phyloP scores from a whole-genome alignment of 106 monocot species.

The Acorus gramineus region DNA sequence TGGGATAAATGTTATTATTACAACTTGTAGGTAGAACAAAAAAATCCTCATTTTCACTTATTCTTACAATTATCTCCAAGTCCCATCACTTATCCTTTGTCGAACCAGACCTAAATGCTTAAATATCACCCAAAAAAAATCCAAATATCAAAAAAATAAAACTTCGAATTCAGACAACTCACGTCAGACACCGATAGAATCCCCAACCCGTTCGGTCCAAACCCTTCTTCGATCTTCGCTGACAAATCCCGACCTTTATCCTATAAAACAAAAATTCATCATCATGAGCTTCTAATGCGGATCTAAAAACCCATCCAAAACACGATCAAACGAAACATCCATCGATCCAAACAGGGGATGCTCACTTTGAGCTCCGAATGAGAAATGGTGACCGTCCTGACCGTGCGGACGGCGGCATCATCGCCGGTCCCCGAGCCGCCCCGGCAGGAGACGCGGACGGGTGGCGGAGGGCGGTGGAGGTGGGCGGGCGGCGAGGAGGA shows the following conservation, averaged over 20 bases:
- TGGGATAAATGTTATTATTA: no score
- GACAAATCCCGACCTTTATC: slow-evolving; percentile 59
- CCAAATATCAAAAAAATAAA: background rate
- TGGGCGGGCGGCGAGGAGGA: background rate
- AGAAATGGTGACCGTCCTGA: slow-evolving; percentile 50
- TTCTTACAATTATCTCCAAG: no score
- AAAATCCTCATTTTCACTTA: no score
- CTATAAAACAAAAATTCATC: slow-evolving; percentile 9
- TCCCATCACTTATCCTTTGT: no score
- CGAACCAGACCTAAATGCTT: no score
- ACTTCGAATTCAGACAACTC: slow-evolving; percentile 3
- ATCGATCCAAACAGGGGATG: background rate
- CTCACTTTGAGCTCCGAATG: slow-evolving; percentile 60
- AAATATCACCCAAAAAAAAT: background rate
- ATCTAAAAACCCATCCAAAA: background rate
- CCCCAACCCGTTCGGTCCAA: slow-evolving; percentile 79
- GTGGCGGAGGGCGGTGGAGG: background rate
- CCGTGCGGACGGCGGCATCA: slow-evolving; percentile 14
- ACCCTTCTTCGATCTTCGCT: slow-evolving; percentile 62
- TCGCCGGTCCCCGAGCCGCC: slow-evolving; percentile 3
- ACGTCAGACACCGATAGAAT: slow-evolving; percentile 78
- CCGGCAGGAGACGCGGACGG: background rate
- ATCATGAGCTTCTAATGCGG: background rate
- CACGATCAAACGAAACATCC: background rate
- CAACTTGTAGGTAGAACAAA: no score